These are phyloP conservation scores for Thermothelomyces thermophilus DNA, from an alignment of 2,329 filamentous ascomycete species.

Conservation along the genomic window DNA sequence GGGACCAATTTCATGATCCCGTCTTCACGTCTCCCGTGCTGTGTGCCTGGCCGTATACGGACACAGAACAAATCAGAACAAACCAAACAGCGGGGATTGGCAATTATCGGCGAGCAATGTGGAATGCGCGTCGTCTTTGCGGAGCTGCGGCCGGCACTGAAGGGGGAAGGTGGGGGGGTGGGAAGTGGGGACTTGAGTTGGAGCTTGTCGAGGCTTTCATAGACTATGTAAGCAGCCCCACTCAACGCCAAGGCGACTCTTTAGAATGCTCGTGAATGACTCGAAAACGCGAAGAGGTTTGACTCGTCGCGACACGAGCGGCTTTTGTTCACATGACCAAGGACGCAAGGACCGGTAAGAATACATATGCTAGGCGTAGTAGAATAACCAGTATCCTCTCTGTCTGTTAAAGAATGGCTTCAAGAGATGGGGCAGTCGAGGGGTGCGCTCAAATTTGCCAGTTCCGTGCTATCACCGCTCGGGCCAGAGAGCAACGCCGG, in stretches of 20 bases:
- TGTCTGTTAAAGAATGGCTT: too few species aligned
- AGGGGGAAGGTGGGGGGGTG: background rate
- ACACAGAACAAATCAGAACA: too few species aligned
- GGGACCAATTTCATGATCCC: too few species aligned
- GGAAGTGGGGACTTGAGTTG: background rate
- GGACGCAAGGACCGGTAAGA: background rate
- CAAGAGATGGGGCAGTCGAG: too few species aligned
- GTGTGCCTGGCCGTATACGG: too few species aligned
- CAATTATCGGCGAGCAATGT: background rate
- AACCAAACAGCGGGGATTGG: too few species aligned
- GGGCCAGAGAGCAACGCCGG: background rate
- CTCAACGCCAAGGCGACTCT: background rate
- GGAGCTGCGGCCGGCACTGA: background rate
- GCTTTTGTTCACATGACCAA: background rate
- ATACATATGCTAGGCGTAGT: too few species aligned
- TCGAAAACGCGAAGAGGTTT: background rate
- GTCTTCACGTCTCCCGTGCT: too few species aligned
- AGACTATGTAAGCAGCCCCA: background rate
- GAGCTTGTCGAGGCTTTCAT: too few species aligned
- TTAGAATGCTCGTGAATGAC: background rate
- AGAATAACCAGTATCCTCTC: too few species aligned
- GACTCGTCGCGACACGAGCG: background rate
- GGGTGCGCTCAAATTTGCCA: too few species aligned
- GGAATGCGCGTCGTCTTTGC: background rate
- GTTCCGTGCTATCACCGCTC: background rate